Percentiles rank a stretch among this genome's conserved stretches.
These are phyloP conservation scores for Pythium scleroteichum DNA, from an alignment of 352 stramenopile genomes.

Conservation along the genomic window DNA sequence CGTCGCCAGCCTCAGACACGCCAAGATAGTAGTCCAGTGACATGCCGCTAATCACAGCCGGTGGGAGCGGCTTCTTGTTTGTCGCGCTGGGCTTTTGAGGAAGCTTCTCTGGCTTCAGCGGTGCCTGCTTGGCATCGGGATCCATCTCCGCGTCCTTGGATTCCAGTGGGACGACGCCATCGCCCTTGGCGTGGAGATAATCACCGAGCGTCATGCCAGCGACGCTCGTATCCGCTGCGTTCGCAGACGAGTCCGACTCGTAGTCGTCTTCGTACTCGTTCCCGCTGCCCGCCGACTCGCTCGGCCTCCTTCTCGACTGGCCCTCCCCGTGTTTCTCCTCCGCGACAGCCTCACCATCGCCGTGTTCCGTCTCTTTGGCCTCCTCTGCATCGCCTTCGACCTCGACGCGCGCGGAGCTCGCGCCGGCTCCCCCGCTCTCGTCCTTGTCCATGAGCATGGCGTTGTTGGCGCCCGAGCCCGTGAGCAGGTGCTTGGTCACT, in stretches of 20 bases:
- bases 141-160: constrained; percentile 1
- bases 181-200: constrained; percentile 50
- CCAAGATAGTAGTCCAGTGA: constrained; percentile 66
- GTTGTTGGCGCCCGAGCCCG: constrained; percentile 44
- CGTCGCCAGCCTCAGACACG: constrained; percentile 14
- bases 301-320: not conserved
- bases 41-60: constrained; percentile 50
- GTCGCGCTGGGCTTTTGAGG: constrained; percentile 15
- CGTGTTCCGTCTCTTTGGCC: not conserved
- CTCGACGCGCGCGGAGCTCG: constrained; percentile 12
- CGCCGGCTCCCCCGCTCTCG: not conserved
- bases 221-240: constrained; percentile 30
- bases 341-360: not conserved
- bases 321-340: constrained; percentile 18
- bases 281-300: constrained; percentile 9
- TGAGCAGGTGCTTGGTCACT: constrained; percentile 63
- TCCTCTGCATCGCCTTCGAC: not conserved
- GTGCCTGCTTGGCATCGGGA: constrained; percentile 1
- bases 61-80: constrained; percentile 27
- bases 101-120: constrained; percentile 19
- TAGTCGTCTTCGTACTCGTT: constrained; percentile 49
- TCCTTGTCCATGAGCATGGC: constrained; percentile 50
- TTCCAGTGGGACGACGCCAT: constrained; percentile 27
- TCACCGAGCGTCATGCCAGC: constrained; percentile 56
- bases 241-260: constrained; percentile 35